These are phyloP conservation scores for Penicillium janthinellum DNA, from an alignment of 2,329 filamentous ascomycete species.

Conservation along the genomic window DNA sequence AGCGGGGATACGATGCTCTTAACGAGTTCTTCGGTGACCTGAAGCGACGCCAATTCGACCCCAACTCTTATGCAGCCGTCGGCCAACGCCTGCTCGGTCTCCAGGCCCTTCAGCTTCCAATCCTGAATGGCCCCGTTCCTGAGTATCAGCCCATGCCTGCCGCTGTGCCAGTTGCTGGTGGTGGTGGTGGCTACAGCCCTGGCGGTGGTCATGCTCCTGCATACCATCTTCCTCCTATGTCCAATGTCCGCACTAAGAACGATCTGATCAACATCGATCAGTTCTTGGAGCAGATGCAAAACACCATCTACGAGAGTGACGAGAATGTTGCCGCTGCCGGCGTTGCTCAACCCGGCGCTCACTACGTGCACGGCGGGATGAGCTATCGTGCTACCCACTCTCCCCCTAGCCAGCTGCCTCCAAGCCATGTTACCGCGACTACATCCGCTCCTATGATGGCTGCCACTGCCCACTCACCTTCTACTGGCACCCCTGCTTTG, in stretches of 20 bases:
- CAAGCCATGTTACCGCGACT: conserved; percentile 44
- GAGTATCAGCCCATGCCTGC: conserved; percentile 57
- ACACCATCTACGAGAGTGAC: conserved; percentile 91
- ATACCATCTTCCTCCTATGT: conserved; percentile 85
- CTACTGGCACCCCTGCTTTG: conserved; percentile 60
- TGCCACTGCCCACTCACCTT: conserved; percentile 47
- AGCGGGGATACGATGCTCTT: conserved; percentile 82
- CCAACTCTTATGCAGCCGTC: conserved; percentile 85
- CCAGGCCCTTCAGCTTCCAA: conserved; percentile 66
- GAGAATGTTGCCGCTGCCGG: conserved; percentile 77
- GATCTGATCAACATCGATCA: conserved; percentile 93
- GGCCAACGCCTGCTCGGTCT: conserved; percentile 84
- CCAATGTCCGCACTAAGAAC: conserved; percentile 86
- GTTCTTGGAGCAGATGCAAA: conserved; percentile 93
- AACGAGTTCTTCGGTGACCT: conserved; percentile 93
- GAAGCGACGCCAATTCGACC: conserved; percentile 89
- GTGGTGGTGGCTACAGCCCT: conserved; percentile 56
- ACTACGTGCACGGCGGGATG: conserved; percentile 60
- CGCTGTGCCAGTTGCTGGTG: conserved; percentile 58
- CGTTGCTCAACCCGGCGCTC: conserved; percentile 71
- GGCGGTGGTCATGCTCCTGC: conserved; percentile 68
- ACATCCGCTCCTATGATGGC: conserved; percentile 44
- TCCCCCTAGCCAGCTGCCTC: conserved; percentile 52
- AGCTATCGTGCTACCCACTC: conserved; percentile 61
- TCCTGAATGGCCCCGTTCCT: conserved; percentile 58